Evolutionary conservation across 208 protist species (phyloP).

Genomic region (Leishmania guyanensis): DNA sequence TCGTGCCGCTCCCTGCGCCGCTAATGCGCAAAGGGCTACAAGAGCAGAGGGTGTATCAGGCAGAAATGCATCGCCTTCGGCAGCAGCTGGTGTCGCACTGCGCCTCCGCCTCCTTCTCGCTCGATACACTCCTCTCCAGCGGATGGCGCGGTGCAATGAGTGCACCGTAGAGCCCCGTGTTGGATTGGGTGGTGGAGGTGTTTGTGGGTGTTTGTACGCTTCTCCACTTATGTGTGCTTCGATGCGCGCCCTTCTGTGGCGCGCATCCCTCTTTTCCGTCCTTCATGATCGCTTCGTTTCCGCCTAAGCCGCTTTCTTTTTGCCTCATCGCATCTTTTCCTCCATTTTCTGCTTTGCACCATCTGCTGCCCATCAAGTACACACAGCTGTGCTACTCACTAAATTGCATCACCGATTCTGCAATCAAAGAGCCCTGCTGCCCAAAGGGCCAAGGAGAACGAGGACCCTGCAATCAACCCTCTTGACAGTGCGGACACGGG

Average conservation of each 20-base stretch:
- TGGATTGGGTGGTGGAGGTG: background rate
- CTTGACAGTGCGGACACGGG: background rate
- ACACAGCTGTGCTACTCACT: background rate
- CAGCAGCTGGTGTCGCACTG: slow-evolving; percentile 5
- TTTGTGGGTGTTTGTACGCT: background rate
- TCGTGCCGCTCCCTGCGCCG: slow-evolving; percentile 28
- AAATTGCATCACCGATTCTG: background rate
- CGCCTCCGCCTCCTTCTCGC: slow-evolving; percentile 6
- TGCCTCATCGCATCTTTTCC: slow-evolving; percentile 7
- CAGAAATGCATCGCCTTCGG: slow-evolving; percentile 4
- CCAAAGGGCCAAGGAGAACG: background rate
- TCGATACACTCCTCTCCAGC: background rate
- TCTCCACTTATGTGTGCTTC: background rate
- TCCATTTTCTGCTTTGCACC: slow-evolving; percentile 13
- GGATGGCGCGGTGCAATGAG: background rate
- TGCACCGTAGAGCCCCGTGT: background rate
- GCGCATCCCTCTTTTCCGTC: background rate
- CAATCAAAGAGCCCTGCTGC: background rate
- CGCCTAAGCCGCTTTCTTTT: background rate
- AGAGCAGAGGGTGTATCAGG: background rate
- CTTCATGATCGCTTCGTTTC: background rate
- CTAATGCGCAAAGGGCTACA: background rate
- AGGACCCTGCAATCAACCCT: background rate
- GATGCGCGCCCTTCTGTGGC: background rate
- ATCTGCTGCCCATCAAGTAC: background rate